phyloP scores from a whole-genome alignment of 768 basidiomycete species.

The Kwoniella sp. region DNA sequence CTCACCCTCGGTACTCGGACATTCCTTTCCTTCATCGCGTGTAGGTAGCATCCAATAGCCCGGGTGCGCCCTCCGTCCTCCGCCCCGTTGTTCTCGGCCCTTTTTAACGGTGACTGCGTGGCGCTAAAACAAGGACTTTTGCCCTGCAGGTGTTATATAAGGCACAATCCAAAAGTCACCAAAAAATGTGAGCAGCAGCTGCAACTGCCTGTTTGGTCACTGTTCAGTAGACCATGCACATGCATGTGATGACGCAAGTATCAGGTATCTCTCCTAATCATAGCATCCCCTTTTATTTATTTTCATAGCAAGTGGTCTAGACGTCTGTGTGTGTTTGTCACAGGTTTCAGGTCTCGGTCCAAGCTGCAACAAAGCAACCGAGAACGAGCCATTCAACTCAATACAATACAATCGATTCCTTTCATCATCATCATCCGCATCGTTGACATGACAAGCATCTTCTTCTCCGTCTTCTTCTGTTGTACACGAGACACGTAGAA shows the following conservation, averaged over 20 bases:
- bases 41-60: no score
- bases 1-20: not conserved
- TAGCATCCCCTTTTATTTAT: not conserved
- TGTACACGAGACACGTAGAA: no score
- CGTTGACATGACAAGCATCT: not conserved
- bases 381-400: conserved; percentile 7
- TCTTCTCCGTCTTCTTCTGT: not conserved
- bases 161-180: no score
- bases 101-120: not conserved
- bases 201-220: no score
- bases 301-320: not conserved
- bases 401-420: not conserved
- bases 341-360: not conserved
- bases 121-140: not conserved
- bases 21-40: no score
- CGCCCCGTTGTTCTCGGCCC: not conserved
- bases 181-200: no score
- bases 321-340: no score
- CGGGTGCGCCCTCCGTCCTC: no score
- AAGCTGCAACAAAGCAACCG: no score
- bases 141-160: not conserved
- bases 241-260: no score
- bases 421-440: conserved; percentile 6
- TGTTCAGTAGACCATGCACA: no score
- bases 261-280: no score